Conservation (phyloP, 2,329 filamentous ascomycete genomes). For the Stemphylium lycopersici region DNA sequence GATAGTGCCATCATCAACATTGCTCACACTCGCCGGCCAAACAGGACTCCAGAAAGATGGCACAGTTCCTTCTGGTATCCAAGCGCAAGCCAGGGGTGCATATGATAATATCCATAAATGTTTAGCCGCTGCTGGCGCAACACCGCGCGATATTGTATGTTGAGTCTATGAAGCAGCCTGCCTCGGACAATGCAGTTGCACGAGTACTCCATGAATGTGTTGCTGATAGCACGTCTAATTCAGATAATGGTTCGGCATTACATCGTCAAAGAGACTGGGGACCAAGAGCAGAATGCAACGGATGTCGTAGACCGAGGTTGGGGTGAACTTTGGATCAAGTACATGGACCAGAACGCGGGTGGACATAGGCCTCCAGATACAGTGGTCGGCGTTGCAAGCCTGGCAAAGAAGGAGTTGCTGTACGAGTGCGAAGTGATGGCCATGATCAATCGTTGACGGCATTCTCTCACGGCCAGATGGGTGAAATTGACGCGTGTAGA, state of each 20-base stretch:
- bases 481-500: background rate
- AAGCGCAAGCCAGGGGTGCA: conserved; percentile 36
- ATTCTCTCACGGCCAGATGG: too few species aligned
- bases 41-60: conserved; percentile 27
- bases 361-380: conserved; percentile 48
- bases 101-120: conserved; percentile 36
- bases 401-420: conserved; percentile 38
- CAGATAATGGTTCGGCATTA: conserved; percentile 43
- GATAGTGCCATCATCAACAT: conserved; percentile 33
- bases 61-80: conserved; percentile 23
- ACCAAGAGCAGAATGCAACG: conserved; percentile 26
- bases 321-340: conserved; percentile 44
- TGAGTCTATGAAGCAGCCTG: background rate
- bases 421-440: conserved; percentile 47
- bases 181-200: background rate
- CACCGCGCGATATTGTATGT: conserved; percentile 40
- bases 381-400: conserved; percentile 43
- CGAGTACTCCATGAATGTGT: background rate
- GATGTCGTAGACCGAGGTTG: conserved; percentile 40
- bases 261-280: conserved; percentile 43
- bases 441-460: conserved; percentile 20
- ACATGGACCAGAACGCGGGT: conserved; percentile 41
- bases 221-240: background rate
- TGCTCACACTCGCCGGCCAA: conserved; percentile 44
- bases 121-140: conserved; percentile 39